phyloP scores from a whole-genome alignment of 257 asterid species.

The Fraxinus americana region DNA sequence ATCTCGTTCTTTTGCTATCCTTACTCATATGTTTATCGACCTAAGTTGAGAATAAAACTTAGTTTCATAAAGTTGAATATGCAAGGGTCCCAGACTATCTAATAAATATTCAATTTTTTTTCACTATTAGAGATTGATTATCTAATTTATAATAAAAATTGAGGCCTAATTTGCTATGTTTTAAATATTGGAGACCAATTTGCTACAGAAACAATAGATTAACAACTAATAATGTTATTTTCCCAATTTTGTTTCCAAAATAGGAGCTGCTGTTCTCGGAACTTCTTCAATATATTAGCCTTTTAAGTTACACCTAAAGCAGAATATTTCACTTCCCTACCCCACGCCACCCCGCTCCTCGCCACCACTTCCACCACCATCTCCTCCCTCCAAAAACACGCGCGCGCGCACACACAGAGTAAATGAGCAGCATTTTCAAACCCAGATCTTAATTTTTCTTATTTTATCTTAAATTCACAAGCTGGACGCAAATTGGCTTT shows the following conservation, averaged over 20 bases:
- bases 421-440: conserved; percentile 26
- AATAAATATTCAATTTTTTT: too few relatives aligned
- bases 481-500: neutral
- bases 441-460: conserved; percentile 33
- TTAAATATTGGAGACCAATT: neutral
- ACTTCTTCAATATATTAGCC: conserved; percentile 56
- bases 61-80: too few relatives aligned
- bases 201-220: neutral
- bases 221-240: neutral
- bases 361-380: conserved; percentile 33
- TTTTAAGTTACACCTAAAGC: conserved; percentile 66
- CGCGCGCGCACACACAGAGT: neutral
- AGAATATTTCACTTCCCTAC: conserved; percentile 29
- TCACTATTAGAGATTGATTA: neutral
- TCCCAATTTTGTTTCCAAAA: conserved; percentile 20
- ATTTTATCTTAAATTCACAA: conserved; percentile 1
- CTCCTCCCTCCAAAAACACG: conserved; percentile 31
- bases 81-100: too few relatives aligned
- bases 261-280: conserved; percentile 50
- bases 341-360: conserved; percentile 23
- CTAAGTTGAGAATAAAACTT: neutral
- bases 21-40: neutral
- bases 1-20: neutral
- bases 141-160: too few relatives aligned
- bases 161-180: neutral